phyloP scores from a whole-genome alignment of 2,329 filamentous ascomycete genomes.

The Botrytis elliptica region DNA sequence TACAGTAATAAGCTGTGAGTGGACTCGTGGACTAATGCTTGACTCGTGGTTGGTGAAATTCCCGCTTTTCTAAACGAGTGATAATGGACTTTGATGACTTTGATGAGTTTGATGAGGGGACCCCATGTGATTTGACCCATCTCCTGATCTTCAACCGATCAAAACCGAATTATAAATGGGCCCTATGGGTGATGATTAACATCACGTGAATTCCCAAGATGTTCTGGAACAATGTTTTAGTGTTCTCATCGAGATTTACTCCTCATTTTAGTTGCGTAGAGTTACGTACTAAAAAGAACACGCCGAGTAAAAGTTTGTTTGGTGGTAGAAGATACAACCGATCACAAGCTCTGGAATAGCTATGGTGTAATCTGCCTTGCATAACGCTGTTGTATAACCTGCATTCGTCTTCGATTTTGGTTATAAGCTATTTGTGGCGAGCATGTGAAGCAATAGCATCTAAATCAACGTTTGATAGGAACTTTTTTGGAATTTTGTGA shows the following conservation, averaged over 20 bases:
- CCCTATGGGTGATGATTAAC: neutral
- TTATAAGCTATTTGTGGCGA: neutral
- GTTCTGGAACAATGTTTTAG: constrained; percentile 18
- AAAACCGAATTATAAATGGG: constrained; percentile 9
- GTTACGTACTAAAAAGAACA: constrained; percentile 4
- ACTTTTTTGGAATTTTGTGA: neutral
- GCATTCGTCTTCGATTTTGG: neutral
- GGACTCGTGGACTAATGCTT: constrained; percentile 4
- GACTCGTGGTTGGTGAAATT: constrained; percentile 11
- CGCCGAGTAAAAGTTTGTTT: constrained; percentile 9
- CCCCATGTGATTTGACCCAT: constrained; percentile 14
- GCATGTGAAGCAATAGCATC: neutral
- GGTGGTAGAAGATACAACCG: constrained; percentile 11
- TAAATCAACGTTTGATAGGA: neutral
- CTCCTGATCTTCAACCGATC: constrained; percentile 14
- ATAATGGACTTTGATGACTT: neutral
- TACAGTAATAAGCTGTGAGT: neutral
- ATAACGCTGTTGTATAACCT: constrained; percentile 2
- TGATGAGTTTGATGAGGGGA: constrained; percentile 8
- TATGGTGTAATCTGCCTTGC: constrained; percentile 5
- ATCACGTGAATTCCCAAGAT: constrained; percentile 11
- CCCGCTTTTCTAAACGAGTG: constrained; percentile 17
- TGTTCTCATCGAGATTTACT: constrained; percentile 19
- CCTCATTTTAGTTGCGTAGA: constrained; percentile 6
- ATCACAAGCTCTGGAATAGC: constrained; percentile 16